Percentiles rank a stretch among this genome's conserved stretches.
phyloP scores from a whole-genome alignment of 2,329 filamentous ascomycete species.

The Fusarium multiceps region DNA sequence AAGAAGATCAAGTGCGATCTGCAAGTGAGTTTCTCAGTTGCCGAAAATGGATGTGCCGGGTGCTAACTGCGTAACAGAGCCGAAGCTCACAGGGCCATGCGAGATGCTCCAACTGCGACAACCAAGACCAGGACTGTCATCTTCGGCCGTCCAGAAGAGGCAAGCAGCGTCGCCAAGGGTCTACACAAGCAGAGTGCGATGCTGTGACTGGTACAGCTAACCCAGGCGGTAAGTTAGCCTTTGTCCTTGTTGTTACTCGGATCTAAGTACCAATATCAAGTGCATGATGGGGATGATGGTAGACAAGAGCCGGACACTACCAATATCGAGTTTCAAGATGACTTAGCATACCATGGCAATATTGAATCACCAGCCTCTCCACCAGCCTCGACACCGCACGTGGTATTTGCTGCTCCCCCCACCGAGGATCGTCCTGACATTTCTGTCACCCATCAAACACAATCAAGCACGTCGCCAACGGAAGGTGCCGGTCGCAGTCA shows the following conservation, averaged over 20 bases:
- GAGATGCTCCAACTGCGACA: constrained; percentile 47
- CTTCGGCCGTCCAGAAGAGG: constrained; percentile 47
- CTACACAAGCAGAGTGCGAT: neutral
- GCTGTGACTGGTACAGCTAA: neutral
- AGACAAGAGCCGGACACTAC: neutral
- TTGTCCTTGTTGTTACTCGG: neutral
- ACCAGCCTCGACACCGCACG: neutral
- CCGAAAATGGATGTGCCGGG: neutral
- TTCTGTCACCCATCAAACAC: constrained; percentile 1
- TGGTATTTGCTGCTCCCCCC: constrained; percentile 1
- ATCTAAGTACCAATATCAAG: neutral
- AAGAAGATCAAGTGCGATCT: constrained; percentile 53
- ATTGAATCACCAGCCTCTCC: constrained; percentile 8
- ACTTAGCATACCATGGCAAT: neutral
- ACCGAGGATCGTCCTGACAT: neutral
- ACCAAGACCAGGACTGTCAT: constrained; percentile 44
- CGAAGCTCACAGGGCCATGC: constrained; percentile 39
- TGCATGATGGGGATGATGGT: neutral
- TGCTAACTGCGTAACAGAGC: constrained; percentile 13
- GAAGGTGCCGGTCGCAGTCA: constrained; percentile 43
- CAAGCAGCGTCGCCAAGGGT: constrained; percentile 31
- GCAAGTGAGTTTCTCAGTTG: constrained; percentile 32
- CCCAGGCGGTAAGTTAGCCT: neutral
- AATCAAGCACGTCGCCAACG: constrained; percentile 35
- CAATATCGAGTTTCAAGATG: neutral